A percentile compares a stretch with the other conserved stretches of the same genome.
Conservation (phyloP, 2,329 filamentous ascomycete species). For the Bretziella fagacearum region DNA sequence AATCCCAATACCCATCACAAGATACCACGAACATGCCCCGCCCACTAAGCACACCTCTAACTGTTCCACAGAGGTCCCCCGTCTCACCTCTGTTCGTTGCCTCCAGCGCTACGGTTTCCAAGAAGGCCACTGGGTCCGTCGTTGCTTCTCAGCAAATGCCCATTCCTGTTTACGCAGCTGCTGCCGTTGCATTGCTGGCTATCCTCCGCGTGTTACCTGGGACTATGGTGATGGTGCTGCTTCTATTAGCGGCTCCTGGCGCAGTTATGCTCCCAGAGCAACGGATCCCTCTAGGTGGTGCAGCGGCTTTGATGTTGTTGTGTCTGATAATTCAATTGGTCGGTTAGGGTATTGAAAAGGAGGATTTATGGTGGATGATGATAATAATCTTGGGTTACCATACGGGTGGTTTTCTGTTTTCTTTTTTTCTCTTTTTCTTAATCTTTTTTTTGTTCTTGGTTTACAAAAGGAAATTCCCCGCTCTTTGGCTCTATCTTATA, state of each 20-base stretch:
- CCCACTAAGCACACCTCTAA: slow-evolving; percentile 8
- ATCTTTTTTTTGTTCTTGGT: neutral
- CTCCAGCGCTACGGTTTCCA: neutral
- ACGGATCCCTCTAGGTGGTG: slow-evolving; percentile 1
- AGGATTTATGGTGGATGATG: slow-evolving; percentile 5
- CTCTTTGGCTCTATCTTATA: neutral
- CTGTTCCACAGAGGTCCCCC: slow-evolving; percentile 10
- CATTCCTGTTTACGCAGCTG: neutral
- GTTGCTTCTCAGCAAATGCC: neutral
- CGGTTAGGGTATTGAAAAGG: neutral
- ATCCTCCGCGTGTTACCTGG: slow-evolving; percentile 4
- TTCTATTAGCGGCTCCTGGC: slow-evolving; percentile 2
- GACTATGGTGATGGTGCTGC: neutral
- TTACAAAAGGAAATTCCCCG: slow-evolving; percentile 6
- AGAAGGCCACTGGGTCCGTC: neutral
- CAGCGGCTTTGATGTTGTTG: slow-evolving; percentile 1
- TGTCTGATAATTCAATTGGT: slow-evolving; percentile 7
- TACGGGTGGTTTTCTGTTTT: slow-evolving; percentile 3
- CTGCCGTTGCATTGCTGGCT: neutral
- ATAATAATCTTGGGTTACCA: neutral
- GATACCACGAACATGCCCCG: neutral
- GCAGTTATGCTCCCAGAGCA: slow-evolving; percentile 2
- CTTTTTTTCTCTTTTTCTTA: slow-evolving; percentile 5
- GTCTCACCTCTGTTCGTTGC: neutral
- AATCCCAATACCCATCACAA: neutral